Evolutionary conservation across 345 rosid species (phyloP), one percentile per base, ranked within the genome.

Genomic region (Aquilaria yunnanensis): DNA sequence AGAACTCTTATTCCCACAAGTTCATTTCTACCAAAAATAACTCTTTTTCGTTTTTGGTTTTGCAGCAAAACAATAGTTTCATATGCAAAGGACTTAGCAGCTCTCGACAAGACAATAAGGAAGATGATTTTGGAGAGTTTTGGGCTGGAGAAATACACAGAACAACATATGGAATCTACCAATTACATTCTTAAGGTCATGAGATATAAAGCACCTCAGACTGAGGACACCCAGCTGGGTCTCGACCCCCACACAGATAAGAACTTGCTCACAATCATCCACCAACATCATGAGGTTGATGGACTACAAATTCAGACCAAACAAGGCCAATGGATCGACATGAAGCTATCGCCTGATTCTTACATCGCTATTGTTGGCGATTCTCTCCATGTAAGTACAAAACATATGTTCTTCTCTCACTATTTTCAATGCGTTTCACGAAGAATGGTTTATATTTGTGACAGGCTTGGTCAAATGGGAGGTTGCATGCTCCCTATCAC

Each of bases 391-490:
- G 85, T 81, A 79, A 77, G 77, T 64, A 47, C 16, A 9, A 30
- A 34, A 34, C 3, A 34, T 3, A 2, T n/a, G 45, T 63, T 46
- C 52, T 57, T 30, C 23, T 16, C 23, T 16, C 23, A 16, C 23
- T 16, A 16, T 16, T 16, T 16, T 16, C 23, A 16, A 16, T 16
- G 23, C 23, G 23, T 16, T 16, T 16, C 23, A 16, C 23, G 23
- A 16, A 16, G 23, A 16, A 16, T 16, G 23, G 23, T 16, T 16
- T 16, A 16, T 16, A 16, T 16, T 16, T 16, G 23, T 16, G 23
- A 16, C 57, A 89, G 96, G 96, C 91, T 46, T 78, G 87, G 83
- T 7, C 72, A 10, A 89, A 89, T 54, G 96, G 89, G 13, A 61
- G 80, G 61, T 16, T 89, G 32, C 67, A 86, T 71, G 79, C 89